Conservation (phyloP, 2,329 filamentous ascomycete species). For the Sclerotinia spermophila region DNA sequence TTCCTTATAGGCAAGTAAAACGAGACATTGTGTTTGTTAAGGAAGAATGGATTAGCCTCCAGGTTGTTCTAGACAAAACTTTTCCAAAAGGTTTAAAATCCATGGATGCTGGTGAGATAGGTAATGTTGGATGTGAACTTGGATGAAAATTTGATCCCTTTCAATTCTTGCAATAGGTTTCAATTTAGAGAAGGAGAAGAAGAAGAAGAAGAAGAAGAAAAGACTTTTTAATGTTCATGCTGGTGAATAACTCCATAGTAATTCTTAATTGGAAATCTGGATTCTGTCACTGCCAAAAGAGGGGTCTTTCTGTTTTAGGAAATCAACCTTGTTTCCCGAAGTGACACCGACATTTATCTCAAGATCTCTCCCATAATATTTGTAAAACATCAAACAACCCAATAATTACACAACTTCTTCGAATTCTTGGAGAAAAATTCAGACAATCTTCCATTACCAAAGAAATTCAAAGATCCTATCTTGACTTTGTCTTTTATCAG, state of each 20-base stretch:
- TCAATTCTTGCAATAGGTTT: too few relatives aligned
- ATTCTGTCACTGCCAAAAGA: neutral
- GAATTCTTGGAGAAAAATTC: neutral
- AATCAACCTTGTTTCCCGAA: neutral
- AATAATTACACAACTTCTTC: neutral
- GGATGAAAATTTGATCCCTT: too few relatives aligned
- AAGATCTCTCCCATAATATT: neutral
- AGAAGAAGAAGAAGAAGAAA: too few relatives aligned
- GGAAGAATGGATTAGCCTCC: neutral
- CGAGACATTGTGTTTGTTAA: neutral
- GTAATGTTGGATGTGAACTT: neutral
- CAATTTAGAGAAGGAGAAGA: too few relatives aligned
- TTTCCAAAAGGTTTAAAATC: neutral
- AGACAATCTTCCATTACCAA: neutral
- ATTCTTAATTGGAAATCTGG: neutral
- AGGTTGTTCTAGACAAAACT: neutral
- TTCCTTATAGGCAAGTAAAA: conserved; percentile 1
- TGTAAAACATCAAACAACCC: neutral
- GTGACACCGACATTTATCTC: neutral
- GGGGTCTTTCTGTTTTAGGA: neutral
- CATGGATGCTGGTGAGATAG: neutral
- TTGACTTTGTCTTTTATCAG: neutral
- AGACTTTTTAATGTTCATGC: neutral
- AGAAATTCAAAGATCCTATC: neutral
- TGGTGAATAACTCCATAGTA: neutral